These are phyloP conservation scores for Leccinum pellstonianum DNA, from an alignment of 768 basidiomycete genomes.

Conservation along the genomic window DNA sequence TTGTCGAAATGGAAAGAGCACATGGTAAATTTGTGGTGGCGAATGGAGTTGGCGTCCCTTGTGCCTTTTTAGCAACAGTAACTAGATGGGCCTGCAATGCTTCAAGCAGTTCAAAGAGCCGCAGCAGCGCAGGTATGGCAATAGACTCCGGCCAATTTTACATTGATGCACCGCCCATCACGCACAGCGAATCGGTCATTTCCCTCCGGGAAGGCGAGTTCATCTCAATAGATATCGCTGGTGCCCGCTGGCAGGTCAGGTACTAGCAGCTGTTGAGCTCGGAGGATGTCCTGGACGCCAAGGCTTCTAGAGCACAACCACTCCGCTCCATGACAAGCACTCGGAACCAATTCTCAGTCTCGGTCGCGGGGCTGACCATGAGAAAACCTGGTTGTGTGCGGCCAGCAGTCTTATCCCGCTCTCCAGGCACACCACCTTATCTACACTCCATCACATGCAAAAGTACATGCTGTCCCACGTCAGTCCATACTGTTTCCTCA, in stretches of 20 bases:
- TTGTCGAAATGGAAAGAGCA: no score
- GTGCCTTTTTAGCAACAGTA: not conserved
- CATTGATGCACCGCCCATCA: not conserved
- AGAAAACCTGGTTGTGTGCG: not conserved
- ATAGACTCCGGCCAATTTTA: not conserved
- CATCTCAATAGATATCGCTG: not conserved
- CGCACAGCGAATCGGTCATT: no score
- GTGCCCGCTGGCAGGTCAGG: not conserved
- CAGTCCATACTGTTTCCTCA: not conserved
- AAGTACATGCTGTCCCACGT: not conserved
- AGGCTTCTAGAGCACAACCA: no score
- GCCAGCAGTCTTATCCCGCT: not conserved
- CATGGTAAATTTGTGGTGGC: no score
- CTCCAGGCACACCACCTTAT: not conserved
- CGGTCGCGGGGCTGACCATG: not conserved
- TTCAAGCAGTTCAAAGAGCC: not conserved
- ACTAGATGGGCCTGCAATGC: no score
- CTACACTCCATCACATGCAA: not conserved
- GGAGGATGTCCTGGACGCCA: not conserved
- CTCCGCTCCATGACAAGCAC: not conserved
- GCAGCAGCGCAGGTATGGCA: not conserved
- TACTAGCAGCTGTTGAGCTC: not conserved
- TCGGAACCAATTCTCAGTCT: not conserved
- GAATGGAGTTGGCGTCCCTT: not conserved
- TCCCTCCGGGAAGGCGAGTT: not conserved